Percentiles rank a stretch among this genome's conserved stretches.
These are phyloP conservation scores for Cryptosporidium sp. DNA, from an alignment of 169 alveolate genomes.

Conservation along the genomic window DNA sequence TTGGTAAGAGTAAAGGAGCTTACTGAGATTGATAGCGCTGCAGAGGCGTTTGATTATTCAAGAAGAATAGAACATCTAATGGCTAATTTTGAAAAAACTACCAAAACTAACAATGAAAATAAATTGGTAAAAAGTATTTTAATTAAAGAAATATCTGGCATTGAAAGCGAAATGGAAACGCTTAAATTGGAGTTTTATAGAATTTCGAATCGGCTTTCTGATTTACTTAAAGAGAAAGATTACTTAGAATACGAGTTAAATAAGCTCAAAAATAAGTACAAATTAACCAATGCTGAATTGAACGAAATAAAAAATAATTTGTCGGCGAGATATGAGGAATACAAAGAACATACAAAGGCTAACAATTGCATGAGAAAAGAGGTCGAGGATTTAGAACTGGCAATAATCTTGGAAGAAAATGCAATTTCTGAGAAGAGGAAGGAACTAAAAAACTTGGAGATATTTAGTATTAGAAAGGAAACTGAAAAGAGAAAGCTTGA, in stretches of 20 bases:
- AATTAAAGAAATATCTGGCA: constrained; percentile 14
- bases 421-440: constrained; percentile 11
- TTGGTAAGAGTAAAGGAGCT: constrained; percentile 22
- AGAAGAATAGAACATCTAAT: constrained; percentile 21
- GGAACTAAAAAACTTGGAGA: not conserved
- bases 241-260: constrained; percentile 17
- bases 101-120: not conserved
- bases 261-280: constrained; percentile 6
- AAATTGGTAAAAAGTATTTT: constrained; percentile 27
- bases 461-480: not conserved
- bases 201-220: not conserved
- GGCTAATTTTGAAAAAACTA: constrained; percentile 2
- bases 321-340: not conserved
- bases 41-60: constrained; percentile 41
- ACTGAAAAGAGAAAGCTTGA: not conserved
- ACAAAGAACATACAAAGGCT: not conserved
- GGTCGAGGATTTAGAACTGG: constrained; percentile 46
- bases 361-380: constrained; percentile 28
- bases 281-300: not conserved
- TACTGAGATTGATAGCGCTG: constrained; percentile 24
- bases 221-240: constrained; percentile 5
- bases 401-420: constrained; percentile 41
- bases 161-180: constrained; percentile 32
- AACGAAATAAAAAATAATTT: constrained; percentile 21
- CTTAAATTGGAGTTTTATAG: constrained; percentile 19